phyloP scores from a whole-genome alignment of 2,329 filamentous ascomycete genomes.

The Neonectria faginata region DNA sequence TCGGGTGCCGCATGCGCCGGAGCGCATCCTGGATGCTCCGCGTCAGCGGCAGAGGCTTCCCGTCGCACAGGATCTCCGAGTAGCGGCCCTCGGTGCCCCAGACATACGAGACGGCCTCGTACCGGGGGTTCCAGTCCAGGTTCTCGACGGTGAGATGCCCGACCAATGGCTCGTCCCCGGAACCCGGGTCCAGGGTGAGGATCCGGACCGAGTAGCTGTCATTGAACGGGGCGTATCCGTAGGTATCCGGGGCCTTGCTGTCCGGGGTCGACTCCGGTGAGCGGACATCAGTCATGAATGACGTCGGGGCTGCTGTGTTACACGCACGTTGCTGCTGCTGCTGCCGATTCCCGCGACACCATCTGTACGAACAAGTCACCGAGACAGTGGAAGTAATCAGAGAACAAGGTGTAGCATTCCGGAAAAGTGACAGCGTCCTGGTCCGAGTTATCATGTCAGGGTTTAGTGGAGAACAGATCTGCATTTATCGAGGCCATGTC shows the following conservation, averaged over 20 bases:
- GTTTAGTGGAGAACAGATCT: not conserved
- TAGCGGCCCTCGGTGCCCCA: conserved; percentile 47
- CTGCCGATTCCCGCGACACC: conserved; percentile 1
- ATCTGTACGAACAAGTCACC: conserved; percentile 3
- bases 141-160: conserved; percentile 44
- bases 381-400: conserved; percentile 1
- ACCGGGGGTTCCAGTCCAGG: conserved; percentile 41
- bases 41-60: conserved; percentile 44
- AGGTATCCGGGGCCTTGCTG: conserved; percentile 18
- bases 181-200: conserved; percentile 48
- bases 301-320: conserved; percentile 19
- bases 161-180: conserved; percentile 43
- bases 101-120: conserved; percentile 53
- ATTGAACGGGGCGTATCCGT: conserved; percentile 41
- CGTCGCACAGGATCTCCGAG: conserved; percentile 42
- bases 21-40: conserved; percentile 49
- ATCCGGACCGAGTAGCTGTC: conserved; percentile 46
- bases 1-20: conserved; percentile 43
- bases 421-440: conserved; percentile 13
- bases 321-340: conserved; percentile 8
- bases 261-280: conserved; percentile 4
- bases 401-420: not conserved
- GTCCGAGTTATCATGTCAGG: conserved; percentile 23
- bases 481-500: not conserved
- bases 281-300: conserved; percentile 34